Base-by-base conservation (phyloP, 2,329 filamentous ascomycete species). In the Tolypocladium guangdongense region DNA sequence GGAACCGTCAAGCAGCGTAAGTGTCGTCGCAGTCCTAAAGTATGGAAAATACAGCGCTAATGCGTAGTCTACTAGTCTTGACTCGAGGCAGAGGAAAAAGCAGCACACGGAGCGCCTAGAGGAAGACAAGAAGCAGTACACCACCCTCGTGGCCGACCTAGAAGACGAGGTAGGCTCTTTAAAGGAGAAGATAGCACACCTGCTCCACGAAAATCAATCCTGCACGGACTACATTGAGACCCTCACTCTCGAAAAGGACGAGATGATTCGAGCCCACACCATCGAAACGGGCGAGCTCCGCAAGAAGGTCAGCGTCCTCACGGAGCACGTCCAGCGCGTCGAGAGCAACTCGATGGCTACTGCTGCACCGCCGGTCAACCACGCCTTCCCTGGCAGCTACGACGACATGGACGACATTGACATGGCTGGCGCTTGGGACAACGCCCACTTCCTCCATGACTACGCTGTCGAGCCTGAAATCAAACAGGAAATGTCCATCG, bases 51-150 rank as follows among this genome's bases (percentile, higher is more conserved):
- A 7, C 27, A 20, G 8, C 18, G 27, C 27, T 47, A 20, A 47
- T 33, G 27, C 18, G 20, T n/a, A 14, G 27, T 12, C 7, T 27
- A 5, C 8, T 2, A 95, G 90, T 60, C 87, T 99, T 63, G 92
- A 97, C 74, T 97, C 93, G 46, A 84, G 93, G 60, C 92, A 97
- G 71, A 86, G 93, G 63, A 99, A 97, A 80, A 97, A 97, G 82
- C 87, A 90, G 73, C 92, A 97, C 74, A 97, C 93, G 36, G 93
- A 97, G 74, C 86, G 93, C 63, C 82, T 97, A 47, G 93, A 97
- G 71, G 87, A 93, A 69, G 92, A 97, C 76, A 96, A 97, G 80
- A 96, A 96, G 77, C 82, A 88, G 55, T 95, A 83, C 75, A 88
- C 86, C 53, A 80, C 82, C 62, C 74, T 88, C 66, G 88, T 96